Evolutionary conservation across 352 stramenopile species (phyloP).

Genomic region (Pythium rhizo-oryzae): DNA sequence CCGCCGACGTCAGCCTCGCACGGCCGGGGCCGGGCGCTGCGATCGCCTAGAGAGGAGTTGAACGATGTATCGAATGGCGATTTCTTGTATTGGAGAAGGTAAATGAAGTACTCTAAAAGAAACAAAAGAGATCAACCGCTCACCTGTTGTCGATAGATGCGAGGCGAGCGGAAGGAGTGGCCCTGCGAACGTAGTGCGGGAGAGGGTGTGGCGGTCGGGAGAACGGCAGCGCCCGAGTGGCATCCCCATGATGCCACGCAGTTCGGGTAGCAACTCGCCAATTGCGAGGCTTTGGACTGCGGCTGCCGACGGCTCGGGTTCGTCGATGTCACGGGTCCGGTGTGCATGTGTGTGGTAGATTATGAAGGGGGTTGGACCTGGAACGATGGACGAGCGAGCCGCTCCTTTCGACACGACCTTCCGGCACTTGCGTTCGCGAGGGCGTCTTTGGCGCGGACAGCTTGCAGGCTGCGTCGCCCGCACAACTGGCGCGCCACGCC

Average conservation of each 20-base stretch:
- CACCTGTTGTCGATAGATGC: no score
- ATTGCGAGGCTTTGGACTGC: slow-evolving; percentile 38
- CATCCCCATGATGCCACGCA: slow-evolving; percentile 31
- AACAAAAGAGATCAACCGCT: no score
- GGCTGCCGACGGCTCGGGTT: slow-evolving; percentile 17
- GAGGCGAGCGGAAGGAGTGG: no score
- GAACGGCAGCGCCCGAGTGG: slow-evolving; percentile 32
- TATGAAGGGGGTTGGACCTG: background rate
- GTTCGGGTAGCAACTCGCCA: slow-evolving; percentile 38
- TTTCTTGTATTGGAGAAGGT: no score
- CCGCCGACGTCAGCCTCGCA: background rate
- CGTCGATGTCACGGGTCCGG: background rate
- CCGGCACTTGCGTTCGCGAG: slow-evolving; percentile 16
- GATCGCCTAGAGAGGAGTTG: no score
- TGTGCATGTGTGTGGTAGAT: background rate
- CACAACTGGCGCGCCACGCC: background rate
- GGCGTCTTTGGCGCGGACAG: slow-evolving; percentile 1
- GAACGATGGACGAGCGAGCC: background rate
- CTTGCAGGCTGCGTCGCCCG: slow-evolving; percentile 8
- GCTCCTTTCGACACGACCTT: slow-evolving; percentile 23
- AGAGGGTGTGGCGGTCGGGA: slow-evolving; percentile 5
- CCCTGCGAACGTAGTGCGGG: background rate
- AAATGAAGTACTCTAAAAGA: no score
- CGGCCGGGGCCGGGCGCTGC: background rate
- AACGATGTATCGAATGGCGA: no score